phyloP scores from a whole-genome alignment of 179 eudicot genomes.

The Spinacia oleracea region DNA sequence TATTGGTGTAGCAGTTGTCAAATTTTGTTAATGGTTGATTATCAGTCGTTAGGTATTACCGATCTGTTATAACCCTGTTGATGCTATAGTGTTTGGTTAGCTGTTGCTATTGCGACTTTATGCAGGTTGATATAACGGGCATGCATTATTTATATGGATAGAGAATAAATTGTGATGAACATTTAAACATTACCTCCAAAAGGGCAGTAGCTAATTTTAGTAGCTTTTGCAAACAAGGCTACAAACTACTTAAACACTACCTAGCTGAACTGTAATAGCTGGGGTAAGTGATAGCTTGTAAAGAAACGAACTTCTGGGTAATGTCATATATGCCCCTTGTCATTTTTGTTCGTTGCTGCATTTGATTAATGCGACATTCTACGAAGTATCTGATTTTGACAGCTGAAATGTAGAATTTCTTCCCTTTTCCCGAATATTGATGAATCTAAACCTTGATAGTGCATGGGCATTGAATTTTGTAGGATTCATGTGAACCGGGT shows the following conservation, averaged over 20 bases:
- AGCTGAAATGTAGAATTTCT: background rate
- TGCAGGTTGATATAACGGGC: background rate
- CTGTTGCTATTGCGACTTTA: background rate
- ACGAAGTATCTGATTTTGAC: background rate
- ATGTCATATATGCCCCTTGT: background rate
- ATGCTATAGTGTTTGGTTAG: background rate
- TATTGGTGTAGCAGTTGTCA: background rate
- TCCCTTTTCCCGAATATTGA: background rate
- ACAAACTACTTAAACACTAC: background rate
- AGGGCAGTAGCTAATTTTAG: background rate
- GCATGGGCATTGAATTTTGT: slow-evolving; percentile 27
- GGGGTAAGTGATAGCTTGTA: background rate
- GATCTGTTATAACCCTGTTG: background rate
- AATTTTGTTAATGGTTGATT: background rate
- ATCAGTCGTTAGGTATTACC: background rate
- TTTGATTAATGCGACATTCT: background rate
- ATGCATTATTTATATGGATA: background rate
- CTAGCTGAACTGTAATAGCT: background rate
- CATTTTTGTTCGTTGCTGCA: slow-evolving; percentile 1
- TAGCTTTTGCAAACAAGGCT: background rate
- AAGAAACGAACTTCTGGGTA: background rate
- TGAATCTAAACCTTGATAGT: background rate
- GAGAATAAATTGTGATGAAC: background rate
- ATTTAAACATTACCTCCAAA: background rate
- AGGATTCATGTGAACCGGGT: slow-evolving; percentile 87